phyloP scores from a whole-genome alignment of 257 asterid species.

The Leptodermis oblonga region DNA sequence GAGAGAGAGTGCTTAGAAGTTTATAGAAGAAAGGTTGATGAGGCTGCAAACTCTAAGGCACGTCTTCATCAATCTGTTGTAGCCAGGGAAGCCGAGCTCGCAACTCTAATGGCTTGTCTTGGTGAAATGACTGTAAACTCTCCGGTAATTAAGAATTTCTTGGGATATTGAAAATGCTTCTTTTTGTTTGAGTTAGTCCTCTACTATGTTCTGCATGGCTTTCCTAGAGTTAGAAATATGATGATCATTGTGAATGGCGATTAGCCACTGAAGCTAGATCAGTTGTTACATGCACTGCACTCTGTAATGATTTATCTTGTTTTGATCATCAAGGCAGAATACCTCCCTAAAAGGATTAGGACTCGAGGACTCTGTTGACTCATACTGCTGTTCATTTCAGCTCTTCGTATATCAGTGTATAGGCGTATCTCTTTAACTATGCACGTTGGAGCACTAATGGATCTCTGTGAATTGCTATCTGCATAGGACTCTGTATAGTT shows the following conservation, averaged over 20 bases:
- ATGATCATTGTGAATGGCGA: neutral
- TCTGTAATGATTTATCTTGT: neutral
- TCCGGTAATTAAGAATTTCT: slow-evolving; percentile 36
- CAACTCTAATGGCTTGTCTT: slow-evolving; percentile 82
- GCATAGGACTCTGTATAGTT: neutral
- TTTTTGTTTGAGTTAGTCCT: neutral
- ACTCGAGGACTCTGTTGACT: neutral
- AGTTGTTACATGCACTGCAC: neutral
- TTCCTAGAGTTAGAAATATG: neutral
- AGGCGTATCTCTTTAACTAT: neutral
- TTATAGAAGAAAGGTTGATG: slow-evolving; percentile 79
- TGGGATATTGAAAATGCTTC: neutral
- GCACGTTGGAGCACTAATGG: neutral
- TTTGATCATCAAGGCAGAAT: neutral
- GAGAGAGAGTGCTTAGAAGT: slow-evolving; percentile 85
- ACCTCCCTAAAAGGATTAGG: neutral
- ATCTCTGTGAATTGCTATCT: neutral
- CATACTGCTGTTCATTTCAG: neutral
- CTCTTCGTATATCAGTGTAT: neutral
- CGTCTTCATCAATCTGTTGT: slow-evolving; percentile 80
- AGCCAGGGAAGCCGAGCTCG: slow-evolving; percentile 89
- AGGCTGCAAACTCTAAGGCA: slow-evolving; percentile 71
- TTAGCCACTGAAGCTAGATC: neutral
- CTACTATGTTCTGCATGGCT: neutral
- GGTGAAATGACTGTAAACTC: slow-evolving; percentile 59